Base-by-base conservation (phyloP, 2,329 filamentous ascomycete species). In the Eurotiales sp. region DNA sequence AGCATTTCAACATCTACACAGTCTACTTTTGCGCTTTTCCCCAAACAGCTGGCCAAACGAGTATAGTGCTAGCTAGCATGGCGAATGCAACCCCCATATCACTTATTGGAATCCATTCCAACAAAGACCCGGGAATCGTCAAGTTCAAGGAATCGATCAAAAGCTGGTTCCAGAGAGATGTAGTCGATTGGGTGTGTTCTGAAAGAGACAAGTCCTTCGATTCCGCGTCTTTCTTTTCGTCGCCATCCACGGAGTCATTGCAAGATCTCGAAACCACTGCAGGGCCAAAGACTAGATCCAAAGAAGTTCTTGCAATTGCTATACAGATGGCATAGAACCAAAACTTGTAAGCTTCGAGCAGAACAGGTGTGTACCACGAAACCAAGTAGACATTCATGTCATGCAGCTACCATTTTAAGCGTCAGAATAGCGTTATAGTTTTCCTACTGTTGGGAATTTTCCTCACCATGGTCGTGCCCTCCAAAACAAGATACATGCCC, bases 291-390 rank as follows among this genome's bases (percentile, higher is more conserved):
- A 49, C 10, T 22, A 41, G 46, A 43, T 27, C 25, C 46, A 50
- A 36, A 27, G 17, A 10, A 39, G 45, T 47, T 50, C 46, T 41
- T 11, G n/a, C 17, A 19, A 50, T 42, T 17, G 46, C 36, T 17
- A 50, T 32, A 43, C 36, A 42, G n/a, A 50, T 50, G 25, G 36
- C 46, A 22, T 50, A 50, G 40, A 50, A 50, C 46, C 46, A 50
- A 27, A 50, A 43, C 37, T 50, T 50, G 46, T 50, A 42, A 8
- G 46, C 25, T 27, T 50, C 46, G 7, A 50, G 37, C 25, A 50
- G 37, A 42, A 50, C 12, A 8, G 46, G 46, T 10, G 37, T 43
- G 37, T 50, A 50, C 46, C 46, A 50, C 37, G 46, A 50, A 30
- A 50, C 46, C 8, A 34, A 36, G 37, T 42, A 22, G 46, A 50